A percentile compares a stretch with the other conserved stretches of the same genome.
These are phyloP conservation scores for Thalassiosira hispida DNA, from an alignment of 352 stramenopile species.

Conservation along the genomic window DNA sequence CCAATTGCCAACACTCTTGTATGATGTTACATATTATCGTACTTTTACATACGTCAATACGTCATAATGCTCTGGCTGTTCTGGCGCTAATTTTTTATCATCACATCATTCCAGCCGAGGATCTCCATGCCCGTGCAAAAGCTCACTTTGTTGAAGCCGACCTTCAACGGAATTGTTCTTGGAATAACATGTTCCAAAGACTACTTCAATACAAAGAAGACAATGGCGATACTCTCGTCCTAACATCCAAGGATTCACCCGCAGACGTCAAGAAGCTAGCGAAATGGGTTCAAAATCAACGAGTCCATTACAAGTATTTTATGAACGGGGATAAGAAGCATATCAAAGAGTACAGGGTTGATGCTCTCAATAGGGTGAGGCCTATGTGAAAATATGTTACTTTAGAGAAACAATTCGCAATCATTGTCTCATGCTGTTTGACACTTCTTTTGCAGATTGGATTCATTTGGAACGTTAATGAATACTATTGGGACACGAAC, in stretches of 20 bases:
- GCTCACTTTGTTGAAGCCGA: conserved; percentile 6
- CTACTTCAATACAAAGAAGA: conserved; percentile 22
- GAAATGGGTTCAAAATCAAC: conserved; percentile 37
- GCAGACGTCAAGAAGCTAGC: conserved; percentile 17
- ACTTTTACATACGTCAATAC: no score
- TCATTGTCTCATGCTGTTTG: no score
- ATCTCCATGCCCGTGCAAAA: conserved; percentile 10
- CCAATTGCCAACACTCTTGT: no score
- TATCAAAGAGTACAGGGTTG: conserved; percentile 28
- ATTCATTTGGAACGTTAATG: conserved; percentile 30
- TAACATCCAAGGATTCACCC: conserved; percentile 12
- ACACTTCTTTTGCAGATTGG: conserved; percentile 18
- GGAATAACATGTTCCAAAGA: conserved; percentile 35
- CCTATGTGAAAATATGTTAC: background rate
- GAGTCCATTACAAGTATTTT: conserved; percentile 21
- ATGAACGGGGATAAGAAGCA: conserved; percentile 22
- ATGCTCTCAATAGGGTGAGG: conserved; percentile 13
- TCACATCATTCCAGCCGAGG: no score
- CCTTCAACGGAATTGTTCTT: conserved; percentile 8
- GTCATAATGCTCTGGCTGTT: no score
- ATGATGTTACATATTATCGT: no score
- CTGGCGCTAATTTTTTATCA: no score
- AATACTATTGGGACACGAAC: conserved; percentile 19
- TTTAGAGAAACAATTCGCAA: background rate
- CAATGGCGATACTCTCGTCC: conserved; percentile 15